A percentile compares a stretch with the other conserved stretches of the same genome.
These are phyloP conservation scores for Candida glucosophila DNA, from an alignment of 1,139 yeast genomes.

Conservation along the genomic window DNA sequence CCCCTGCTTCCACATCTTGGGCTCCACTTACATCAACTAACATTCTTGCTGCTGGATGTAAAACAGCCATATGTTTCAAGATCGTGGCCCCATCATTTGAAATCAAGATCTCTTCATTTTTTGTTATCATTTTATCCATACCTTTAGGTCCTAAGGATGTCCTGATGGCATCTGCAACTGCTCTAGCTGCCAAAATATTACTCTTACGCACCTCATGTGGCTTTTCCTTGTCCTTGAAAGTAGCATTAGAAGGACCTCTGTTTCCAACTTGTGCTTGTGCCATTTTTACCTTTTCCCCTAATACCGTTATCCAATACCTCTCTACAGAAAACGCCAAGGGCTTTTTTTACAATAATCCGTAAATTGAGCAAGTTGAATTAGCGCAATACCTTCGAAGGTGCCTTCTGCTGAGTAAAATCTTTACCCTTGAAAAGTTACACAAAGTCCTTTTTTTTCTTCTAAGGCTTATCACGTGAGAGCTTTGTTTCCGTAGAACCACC, in stretches of 20 bases:
- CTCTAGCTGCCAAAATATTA: conserved; percentile 91
- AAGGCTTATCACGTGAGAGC: too few species aligned
- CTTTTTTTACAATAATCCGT: conserved; percentile 10
- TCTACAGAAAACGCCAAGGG: conserved; percentile 4
- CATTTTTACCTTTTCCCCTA: conserved; percentile 8
- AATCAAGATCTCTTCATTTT: conserved; percentile 84
- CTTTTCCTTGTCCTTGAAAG: conserved; percentile 90
- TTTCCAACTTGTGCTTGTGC: conserved; percentile 15
- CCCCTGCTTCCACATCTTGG: conserved; percentile 98
- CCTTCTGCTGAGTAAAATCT: too few species aligned
- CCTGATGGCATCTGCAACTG: conserved; percentile 96
- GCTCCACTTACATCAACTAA: conserved; percentile 95
- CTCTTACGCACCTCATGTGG: conserved; percentile 95
- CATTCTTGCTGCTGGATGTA: conserved; percentile 98
- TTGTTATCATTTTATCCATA: conserved; percentile 98
- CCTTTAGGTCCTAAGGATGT: conserved; percentile 98
- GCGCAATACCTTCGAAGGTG: too few species aligned
- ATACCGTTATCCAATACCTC: neutral
- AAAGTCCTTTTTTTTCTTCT: too few species aligned
- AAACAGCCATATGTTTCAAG: conserved; percentile 91
- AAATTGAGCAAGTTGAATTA: too few species aligned
- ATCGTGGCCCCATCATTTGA: conserved; percentile 98
- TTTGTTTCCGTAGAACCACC: too few species aligned
- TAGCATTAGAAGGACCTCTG: conserved; percentile 65
- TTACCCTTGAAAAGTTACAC: too few species aligned